Evolutionary conservation across 768 basidiomycete genomes (phyloP), one percentile per base, ranked within the genome.

Genomic region (Lepiota brunneoincarnata): DNA sequence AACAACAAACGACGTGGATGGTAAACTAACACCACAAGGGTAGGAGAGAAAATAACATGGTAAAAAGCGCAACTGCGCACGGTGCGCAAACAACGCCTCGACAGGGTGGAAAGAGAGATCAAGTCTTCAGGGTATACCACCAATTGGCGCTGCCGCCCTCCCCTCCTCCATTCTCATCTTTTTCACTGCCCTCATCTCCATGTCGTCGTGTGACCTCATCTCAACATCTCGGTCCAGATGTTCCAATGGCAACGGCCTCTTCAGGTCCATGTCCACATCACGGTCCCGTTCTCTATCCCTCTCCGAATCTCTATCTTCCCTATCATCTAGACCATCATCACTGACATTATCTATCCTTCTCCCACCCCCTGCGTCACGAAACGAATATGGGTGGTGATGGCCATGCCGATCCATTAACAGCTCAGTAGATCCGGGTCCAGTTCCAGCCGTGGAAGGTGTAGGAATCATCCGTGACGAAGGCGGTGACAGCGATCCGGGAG

Each of bases 111-210:
- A 21, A 35, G 24, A 24, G n/a, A 34, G 20, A 52, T 44, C 12
- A 28, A 21, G 23, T 36, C 51, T 69, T 81, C 73, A 83, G 72
- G 80, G 82, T 80, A 84, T 81, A 69, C 72, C 70, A 65, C 72
- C 69, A 59, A 68, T 63, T 43, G 72, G 68, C 47, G 72, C 43
- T 39, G 44, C 37, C 21, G 44, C 38, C 44, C 52, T 54, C 26
- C 52, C 64, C 62, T 75, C 74, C 59, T 82, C 82, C 73, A 87
- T 79, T 67, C 84, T 78, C 80, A 89, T 82, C 79, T 85, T 87
- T 82, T 89, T 89, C 58, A 75, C 70, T 52, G 79, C 78, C 61
- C 52, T n/a, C 52, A 54, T 44, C 28, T 54, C 52, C 20, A 45
- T 37, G 55, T 73, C 64, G 63, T 75, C 74, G 58, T 81, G 82